Conservation (phyloP, 495 filamentous ascomycete species). For the Penicillium maclennaniae region DNA sequence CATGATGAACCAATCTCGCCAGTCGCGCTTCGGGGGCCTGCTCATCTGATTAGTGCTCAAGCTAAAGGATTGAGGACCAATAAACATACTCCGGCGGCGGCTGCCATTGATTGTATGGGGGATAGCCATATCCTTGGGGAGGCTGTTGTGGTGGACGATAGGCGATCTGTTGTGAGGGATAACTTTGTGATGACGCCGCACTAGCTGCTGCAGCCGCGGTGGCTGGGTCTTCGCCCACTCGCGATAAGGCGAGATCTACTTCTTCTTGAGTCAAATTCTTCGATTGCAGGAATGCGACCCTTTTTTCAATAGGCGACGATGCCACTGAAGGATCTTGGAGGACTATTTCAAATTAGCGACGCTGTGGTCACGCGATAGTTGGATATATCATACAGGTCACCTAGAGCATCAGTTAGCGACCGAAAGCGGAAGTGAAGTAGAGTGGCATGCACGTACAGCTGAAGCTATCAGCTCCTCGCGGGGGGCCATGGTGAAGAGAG, state of each 20-base stretch:
- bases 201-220: conserved; percentile 26
- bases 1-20: conserved; percentile 99
- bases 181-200: conserved; percentile 38
- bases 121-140: conserved; percentile 64
- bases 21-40: conserved; percentile 73
- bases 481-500: conserved; percentile 53
- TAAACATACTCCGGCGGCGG: conserved; percentile 57
- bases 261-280: conserved; percentile 98
- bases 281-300: conserved; percentile 87
- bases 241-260: conserved; percentile 76
- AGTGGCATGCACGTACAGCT: conserved; percentile 53
- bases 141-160: conserved; percentile 51
- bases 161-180: conserved; percentile 48
- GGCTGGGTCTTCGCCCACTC: conserved; percentile 59
- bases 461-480: conserved; percentile 83
- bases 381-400: conserved; percentile 36
- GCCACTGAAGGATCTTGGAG: conserved; percentile 89
- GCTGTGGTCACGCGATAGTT: conserved; percentile 6
- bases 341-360: conserved; percentile 52
- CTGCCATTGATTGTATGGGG: conserved; percentile 67
- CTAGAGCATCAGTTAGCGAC: conserved; percentile 22
- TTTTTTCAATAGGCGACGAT: conserved; percentile 86
- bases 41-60: conserved; percentile 12
- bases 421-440: conserved; percentile 1
- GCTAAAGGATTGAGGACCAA: not conserved